A percentile compares a stretch with the other conserved stretches of the same genome.
Evolutionary conservation across 352 stramenopile genomes (phyloP).

Genomic region (Globisporangium paroecandrum): DNA sequence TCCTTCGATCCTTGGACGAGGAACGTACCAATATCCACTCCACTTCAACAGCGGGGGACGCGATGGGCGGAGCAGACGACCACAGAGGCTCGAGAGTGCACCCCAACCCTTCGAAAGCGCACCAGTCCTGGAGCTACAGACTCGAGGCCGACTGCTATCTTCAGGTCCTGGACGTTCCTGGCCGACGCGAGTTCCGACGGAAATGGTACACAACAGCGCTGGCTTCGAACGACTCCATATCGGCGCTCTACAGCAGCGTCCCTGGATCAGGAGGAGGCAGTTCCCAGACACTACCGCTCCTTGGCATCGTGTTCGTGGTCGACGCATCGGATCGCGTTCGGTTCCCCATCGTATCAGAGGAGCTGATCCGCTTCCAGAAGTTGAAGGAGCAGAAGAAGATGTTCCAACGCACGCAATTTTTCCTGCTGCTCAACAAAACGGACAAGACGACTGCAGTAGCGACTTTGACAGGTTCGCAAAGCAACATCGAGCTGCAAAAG

Average conservation of each 20-base stretch:
- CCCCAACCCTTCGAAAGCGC: conserved; percentile 26
- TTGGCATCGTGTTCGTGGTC: conserved; percentile 51
- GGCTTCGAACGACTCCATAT: not conserved
- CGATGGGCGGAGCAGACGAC: not conserved
- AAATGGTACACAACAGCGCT: conserved; percentile 33
- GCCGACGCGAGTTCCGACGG: conserved; percentile 26
- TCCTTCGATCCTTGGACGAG: conserved; percentile 26
- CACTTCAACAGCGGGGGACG: conserved; percentile 10
- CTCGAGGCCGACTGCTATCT: conserved; percentile 44
- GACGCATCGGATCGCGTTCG: conserved; percentile 40
- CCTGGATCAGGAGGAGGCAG: conserved; percentile 10
- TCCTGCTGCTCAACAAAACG: conserved; percentile 60
- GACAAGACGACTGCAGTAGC: conserved; percentile 22
- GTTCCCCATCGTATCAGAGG: conserved; percentile 45
- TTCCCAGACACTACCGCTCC: conserved; percentile 26
- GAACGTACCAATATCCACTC: conserved; percentile 8
- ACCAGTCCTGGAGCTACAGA: conserved; percentile 29
- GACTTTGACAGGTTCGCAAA: conserved; percentile 5
- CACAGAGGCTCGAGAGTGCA: conserved; percentile 6
- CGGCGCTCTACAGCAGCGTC: not conserved
- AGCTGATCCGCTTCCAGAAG: conserved; percentile 50
- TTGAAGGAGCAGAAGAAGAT: conserved; percentile 25
- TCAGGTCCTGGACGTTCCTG: conserved; percentile 45
- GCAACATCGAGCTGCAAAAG: conserved; percentile 23
- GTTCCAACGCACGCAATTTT: conserved; percentile 36